Base-by-base conservation (phyloP, 108 stramenopile genomes). In the Cyclotella cryptica region DNA sequence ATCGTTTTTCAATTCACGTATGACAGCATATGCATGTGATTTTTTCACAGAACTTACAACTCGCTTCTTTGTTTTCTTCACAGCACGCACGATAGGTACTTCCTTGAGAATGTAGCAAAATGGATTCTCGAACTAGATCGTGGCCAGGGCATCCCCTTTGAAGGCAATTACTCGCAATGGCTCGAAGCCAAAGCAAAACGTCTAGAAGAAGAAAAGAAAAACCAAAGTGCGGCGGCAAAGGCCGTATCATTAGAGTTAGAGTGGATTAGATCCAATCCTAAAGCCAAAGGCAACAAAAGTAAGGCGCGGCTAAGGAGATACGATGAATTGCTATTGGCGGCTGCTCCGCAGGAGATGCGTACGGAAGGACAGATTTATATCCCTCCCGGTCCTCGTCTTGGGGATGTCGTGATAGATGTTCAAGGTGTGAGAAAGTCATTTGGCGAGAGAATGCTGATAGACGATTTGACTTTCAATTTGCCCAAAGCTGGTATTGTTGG, bases 41-140 rank as follows among this genome's bases (percentile, higher is more conserved):
- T 98, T 72, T 78, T 51, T 7, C 35, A 35, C 6, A 35, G 2
- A 35, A 6, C 35, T 5, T 35, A 35, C 35, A 35, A 35, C 35
- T 35, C 35, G 6, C 35, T 35, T 5, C 6, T 35, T 5, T 6
- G 6, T 35, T 35, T 12, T 26, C 24, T 24, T 24, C 1, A 26
- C 24, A 55, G 7, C 24, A 62, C 61, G 1, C 87, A 75, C 93
- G 98, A 99, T 82, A 85, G 98, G 43, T 99, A 99, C 81, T 99
- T 99, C 73, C 74, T 99, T 55, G 97, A 99, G 61, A 96, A 96
- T 84, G 96, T 96, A 7, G 95, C 97, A 1, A 82, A 89, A 66
- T 99, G 98, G 98, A 98, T 99, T 51, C 81, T 99, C 15, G 97
- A 99, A 75, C 71, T 99, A 3, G 98, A 99, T 81, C 85, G 96